Evolutionary conservation across 345 rosid species (phyloP).

Genomic region (Zanthoxylum bungeanum): DNA sequence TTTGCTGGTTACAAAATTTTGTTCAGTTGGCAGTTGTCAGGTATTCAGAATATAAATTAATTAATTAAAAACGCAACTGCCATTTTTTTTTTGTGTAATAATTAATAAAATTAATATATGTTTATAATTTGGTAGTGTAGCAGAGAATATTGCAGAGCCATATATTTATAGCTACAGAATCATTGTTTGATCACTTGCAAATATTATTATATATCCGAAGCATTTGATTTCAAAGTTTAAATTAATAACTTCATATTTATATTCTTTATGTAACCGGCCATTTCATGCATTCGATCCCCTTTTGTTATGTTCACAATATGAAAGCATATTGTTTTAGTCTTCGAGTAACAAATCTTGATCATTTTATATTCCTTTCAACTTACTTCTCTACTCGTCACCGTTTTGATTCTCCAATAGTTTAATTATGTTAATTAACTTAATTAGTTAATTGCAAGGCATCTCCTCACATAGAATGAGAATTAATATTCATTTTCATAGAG

Average conservation of each 20-base stretch:
- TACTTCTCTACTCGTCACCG: not conserved
- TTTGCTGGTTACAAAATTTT: not conserved
- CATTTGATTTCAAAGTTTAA: not conserved
- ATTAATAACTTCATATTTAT: not conserved
- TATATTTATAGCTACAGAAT: slow-evolving; percentile 2
- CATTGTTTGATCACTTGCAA: not conserved
- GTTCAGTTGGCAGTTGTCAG: not conserved
- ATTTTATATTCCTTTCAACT: not conserved
- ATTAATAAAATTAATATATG: not conserved
- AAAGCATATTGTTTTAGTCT: not conserved
- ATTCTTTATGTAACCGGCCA: not conserved
- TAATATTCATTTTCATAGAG: no score
- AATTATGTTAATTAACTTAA: not conserved
- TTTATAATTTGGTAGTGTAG: not conserved
- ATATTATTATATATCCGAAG: not conserved
- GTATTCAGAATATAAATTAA: not conserved
- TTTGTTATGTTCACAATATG: not conserved
- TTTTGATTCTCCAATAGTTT: not conserved
- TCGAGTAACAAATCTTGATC: not conserved
- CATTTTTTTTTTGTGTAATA: not conserved
- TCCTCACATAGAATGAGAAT: no score
- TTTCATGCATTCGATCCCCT: not conserved
- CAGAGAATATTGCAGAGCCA: slow-evolving; percentile 8
- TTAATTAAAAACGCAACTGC: not conserved
- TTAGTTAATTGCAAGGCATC: no score